phyloP scores from a whole-genome alignment of 176 grass and related monocot species.

The Ampelocalamus luodianensis region DNA sequence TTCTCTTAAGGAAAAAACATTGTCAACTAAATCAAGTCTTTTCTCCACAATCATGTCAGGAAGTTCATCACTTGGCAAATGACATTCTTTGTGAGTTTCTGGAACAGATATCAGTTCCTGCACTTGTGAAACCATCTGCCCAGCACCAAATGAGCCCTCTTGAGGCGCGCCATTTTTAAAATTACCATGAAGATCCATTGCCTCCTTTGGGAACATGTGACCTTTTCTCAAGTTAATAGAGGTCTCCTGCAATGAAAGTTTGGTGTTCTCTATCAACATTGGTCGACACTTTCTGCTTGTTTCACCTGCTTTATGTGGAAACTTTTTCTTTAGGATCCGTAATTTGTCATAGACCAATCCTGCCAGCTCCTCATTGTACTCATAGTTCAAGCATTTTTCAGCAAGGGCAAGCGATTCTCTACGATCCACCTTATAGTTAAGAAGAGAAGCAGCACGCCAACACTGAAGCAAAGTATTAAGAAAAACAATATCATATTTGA shows the following conservation, averaged over 20 bases:
- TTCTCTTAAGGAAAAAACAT: slow-evolving; percentile 54
- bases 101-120: slow-evolving; percentile 40
- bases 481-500: slow-evolving; percentile 26
- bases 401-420: slow-evolving; percentile 65
- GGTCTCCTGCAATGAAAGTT: slow-evolving; percentile 31
- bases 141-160: slow-evolving; percentile 40
- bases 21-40: slow-evolving; percentile 55
- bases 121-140: slow-evolving; percentile 41
- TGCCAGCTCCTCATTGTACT: slow-evolving; percentile 50
- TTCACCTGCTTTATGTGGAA: slow-evolving; percentile 43
- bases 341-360: slow-evolving; percentile 54
- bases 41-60: neutral
- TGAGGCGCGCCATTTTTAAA: slow-evolving; percentile 35
- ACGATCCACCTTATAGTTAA: slow-evolving; percentile 65
- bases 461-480: slow-evolving; percentile 60
- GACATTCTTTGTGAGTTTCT: slow-evolving; percentile 31
- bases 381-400: slow-evolving; percentile 61
- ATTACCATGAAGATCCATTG: slow-evolving; percentile 37
- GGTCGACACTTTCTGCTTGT: slow-evolving; percentile 22
- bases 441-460: slow-evolving; percentile 76
- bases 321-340: slow-evolving; percentile 42
- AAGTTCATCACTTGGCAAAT: slow-evolving; percentile 38
- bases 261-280: slow-evolving; percentile 3
- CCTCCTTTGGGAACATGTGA: slow-evolving; percentile 19
- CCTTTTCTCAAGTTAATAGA: slow-evolving; percentile 30